Percentiles rank a stretch among this genome's conserved stretches.
Conservation (phyloP, 1,284 basidiomycete genomes). For the Porodaedalea pini region DNA sequence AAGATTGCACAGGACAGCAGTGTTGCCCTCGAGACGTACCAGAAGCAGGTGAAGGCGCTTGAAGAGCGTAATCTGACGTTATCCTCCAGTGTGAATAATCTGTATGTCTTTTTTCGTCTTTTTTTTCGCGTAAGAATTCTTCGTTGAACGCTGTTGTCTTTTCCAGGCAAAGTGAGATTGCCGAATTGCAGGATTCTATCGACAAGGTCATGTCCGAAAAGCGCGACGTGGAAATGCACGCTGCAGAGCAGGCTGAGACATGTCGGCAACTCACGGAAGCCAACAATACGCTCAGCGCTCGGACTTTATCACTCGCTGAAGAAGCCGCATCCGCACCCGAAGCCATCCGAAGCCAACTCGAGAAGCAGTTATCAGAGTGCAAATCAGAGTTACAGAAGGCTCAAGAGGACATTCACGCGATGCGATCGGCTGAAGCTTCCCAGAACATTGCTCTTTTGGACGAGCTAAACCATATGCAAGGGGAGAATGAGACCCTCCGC, state of each 20-base stretch:
- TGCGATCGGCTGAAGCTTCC: constrained; percentile 60
- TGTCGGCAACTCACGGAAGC: constrained; percentile 69
- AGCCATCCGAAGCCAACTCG: constrained; percentile 53
- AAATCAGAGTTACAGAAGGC: constrained; percentile 42
- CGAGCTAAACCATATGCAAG: constrained; percentile 75
- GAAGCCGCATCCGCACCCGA: constrained; percentile 66
- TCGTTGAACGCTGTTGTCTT: constrained; percentile 10
- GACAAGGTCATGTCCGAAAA: constrained; percentile 63
- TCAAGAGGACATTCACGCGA: constrained; percentile 51
- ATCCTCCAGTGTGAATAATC: constrained; percentile 44
- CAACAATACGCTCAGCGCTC: constrained; percentile 72
- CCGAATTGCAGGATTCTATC: constrained; percentile 56
- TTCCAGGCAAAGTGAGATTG: constrained; percentile 66
- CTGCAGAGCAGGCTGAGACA: constrained; percentile 68
- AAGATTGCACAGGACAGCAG: constrained; percentile 82
- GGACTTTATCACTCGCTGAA: constrained; percentile 68
- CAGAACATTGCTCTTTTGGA: constrained; percentile 72
- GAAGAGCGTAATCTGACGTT: constrained; percentile 68
- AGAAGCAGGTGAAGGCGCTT: constrained; percentile 76
- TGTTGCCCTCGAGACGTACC: constrained; percentile 77
- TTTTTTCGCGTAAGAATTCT: not conserved
- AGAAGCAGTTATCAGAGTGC: constrained; percentile 47
- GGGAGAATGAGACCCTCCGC: constrained; percentile 65
- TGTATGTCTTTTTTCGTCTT: constrained; percentile 44
- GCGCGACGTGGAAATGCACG: constrained; percentile 63